phyloP scores from a whole-genome alignment of 2,329 filamentous ascomycete species.

The Thelonectria rubi region DNA sequence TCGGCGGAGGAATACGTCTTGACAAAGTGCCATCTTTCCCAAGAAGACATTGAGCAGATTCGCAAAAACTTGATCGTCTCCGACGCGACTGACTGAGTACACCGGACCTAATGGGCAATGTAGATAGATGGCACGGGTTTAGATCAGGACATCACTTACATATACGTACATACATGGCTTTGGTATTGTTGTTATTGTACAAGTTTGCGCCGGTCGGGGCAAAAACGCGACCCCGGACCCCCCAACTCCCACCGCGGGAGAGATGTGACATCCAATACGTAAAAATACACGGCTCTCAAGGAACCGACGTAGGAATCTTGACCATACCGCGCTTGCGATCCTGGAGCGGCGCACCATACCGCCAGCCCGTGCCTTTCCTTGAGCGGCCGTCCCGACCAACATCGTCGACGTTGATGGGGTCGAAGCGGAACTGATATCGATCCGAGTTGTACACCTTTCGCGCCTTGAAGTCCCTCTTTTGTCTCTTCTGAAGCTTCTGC shows the following conservation, averaged over 20 bases:
- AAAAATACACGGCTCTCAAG: slow-evolving; percentile 47
- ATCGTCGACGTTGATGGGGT: slow-evolving; percentile 64
- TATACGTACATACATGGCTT: slow-evolving; percentile 33
- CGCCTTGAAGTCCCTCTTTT: slow-evolving; percentile 49
- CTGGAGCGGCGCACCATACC: slow-evolving; percentile 70
- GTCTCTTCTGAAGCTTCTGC: slow-evolving; percentile 43
- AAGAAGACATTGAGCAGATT: slow-evolving; percentile 63
- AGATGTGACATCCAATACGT: slow-evolving; percentile 33
- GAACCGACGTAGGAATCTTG: slow-evolving; percentile 74
- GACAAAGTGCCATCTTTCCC: slow-evolving; percentile 64
- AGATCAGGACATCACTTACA: slow-evolving; percentile 37
- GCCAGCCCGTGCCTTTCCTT: slow-evolving; percentile 63
- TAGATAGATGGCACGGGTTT: slow-evolving; percentile 21
- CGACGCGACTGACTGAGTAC: slow-evolving; percentile 48
- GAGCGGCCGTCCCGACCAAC: slow-evolving; percentile 64
- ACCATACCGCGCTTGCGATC: slow-evolving; percentile 70
- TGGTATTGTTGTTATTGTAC: slow-evolving; percentile 42
- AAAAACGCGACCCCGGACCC: slow-evolving; percentile 13
- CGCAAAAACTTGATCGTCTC: slow-evolving; percentile 58
- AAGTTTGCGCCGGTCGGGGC: slow-evolving; percentile 30
- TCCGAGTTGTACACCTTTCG: slow-evolving; percentile 55
- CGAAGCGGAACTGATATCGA: slow-evolving; percentile 72
- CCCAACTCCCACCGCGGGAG: slow-evolving; percentile 12
- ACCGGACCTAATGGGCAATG: slow-evolving; percentile 47
- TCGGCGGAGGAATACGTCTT: slow-evolving; percentile 71